A percentile compares a stretch with the other conserved stretches of the same genome.
Conservation (phyloP, 495 filamentous ascomycete species). For the Podospora comata region DNA sequence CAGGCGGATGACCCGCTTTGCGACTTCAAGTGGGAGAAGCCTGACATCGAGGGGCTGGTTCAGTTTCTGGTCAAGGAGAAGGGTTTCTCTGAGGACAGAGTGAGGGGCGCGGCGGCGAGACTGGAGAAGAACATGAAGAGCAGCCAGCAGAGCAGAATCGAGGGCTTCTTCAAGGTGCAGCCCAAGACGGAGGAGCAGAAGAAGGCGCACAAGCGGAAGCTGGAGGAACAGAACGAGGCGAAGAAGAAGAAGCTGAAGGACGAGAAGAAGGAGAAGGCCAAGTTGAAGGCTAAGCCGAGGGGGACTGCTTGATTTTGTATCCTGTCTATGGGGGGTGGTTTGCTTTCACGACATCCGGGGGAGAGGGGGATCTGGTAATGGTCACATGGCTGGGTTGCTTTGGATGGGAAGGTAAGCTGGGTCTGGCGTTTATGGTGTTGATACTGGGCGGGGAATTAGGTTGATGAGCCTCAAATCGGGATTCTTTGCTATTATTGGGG, state of each 20-base stretch:
- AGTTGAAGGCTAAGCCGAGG: slow-evolving; percentile 78
- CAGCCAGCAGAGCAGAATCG: slow-evolving; percentile 84
- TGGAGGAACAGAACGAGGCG: slow-evolving; percentile 81
- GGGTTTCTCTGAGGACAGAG: slow-evolving; percentile 92
- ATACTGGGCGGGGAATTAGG: not conserved
- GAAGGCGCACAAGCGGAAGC: slow-evolving; percentile 80
- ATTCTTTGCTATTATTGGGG: not conserved
- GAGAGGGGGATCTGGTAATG: not conserved
- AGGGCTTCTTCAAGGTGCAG: slow-evolving; percentile 97
- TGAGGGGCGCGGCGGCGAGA: slow-evolving; percentile 69
- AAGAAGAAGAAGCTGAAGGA: slow-evolving; percentile 94
- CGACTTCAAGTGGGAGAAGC: slow-evolving; percentile 96
- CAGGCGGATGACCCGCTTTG: slow-evolving; percentile 79
- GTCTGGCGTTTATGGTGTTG: slow-evolving; percentile 17
- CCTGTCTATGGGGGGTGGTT: not conserved
- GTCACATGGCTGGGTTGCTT: not conserved
- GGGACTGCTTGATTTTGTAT: slow-evolving; percentile 34
- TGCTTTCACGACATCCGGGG: not conserved
- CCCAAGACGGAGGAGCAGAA: slow-evolving; percentile 83
- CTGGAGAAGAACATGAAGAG: slow-evolving; percentile 85
- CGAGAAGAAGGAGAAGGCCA: slow-evolving; percentile 87
- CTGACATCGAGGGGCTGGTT: slow-evolving; percentile 83
- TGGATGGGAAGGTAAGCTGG: not conserved
- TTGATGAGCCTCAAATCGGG: not conserved
- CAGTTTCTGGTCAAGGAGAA: slow-evolving; percentile 90